A percentile compares a stretch with the other conserved stretches of the same genome.
Evolutionary conservation across 2,329 filamentous ascomycete genomes (phyloP).

Genomic region (Magnaporthiopsis incrustans): DNA sequence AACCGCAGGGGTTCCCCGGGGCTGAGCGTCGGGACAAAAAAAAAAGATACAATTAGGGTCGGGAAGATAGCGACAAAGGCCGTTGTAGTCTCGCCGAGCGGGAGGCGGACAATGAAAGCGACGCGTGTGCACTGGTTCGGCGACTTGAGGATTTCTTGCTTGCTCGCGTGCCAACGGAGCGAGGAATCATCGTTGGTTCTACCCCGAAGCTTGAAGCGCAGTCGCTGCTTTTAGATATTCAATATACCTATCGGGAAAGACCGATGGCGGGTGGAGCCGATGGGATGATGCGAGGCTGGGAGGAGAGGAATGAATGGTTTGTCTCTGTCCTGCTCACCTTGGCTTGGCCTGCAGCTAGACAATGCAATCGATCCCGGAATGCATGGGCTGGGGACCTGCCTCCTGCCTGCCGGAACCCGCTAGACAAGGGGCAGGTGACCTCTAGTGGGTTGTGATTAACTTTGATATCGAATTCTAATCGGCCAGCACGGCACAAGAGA

Average conservation of each 20-base stretch:
- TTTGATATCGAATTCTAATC: not conserved
- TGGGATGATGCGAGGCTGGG: not conserved
- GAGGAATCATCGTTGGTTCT: not conserved
- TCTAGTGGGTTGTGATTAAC: not conserved
- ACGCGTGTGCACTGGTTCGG: too few relatives aligned
- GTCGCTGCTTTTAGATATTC: not conserved
- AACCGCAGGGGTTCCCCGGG: not conserved
- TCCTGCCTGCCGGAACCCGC: not conserved
- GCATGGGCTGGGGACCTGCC: too few relatives aligned
- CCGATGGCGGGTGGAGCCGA: not conserved
- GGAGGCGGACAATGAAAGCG: too few relatives aligned
- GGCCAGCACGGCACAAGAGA: not conserved
- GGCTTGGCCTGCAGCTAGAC: not conserved
- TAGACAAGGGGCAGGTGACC: not conserved
- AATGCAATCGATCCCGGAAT: not conserved
- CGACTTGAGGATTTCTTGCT: not conserved
- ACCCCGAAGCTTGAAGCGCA: not conserved
- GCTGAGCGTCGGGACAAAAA: not conserved
- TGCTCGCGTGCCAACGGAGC: not conserved
- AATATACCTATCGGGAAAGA: not conserved
- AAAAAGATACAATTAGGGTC: too few relatives aligned
- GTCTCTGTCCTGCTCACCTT: not conserved
- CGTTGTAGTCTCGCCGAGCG: too few relatives aligned
- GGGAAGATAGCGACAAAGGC: too few relatives aligned
- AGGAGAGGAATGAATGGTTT: not conserved